Evolutionary conservation across 2,329 filamentous ascomycete species (phyloP).

Genomic region (Penicillium aurantiogriseum): DNA sequence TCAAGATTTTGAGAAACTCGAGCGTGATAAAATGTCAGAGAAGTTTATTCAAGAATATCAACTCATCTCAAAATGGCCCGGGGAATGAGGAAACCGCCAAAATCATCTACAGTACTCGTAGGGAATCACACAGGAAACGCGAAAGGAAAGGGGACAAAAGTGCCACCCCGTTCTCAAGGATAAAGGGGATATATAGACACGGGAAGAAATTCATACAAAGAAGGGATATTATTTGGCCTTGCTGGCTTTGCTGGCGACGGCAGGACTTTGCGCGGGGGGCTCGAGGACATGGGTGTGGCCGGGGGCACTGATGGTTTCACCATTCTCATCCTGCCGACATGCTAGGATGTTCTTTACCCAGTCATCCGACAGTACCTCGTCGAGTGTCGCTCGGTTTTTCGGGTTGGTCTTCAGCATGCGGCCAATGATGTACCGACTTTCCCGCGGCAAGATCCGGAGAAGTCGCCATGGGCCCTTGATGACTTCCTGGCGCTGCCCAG

Average conservation of each 20-base stretch:
- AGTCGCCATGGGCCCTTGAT: conserved; percentile 93
- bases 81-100: not conserved
- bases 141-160: conserved; percentile 5
- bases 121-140: conserved; percentile 8
- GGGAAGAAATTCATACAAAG: conserved; percentile 20
- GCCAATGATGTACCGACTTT: conserved; percentile 84
- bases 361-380: conserved; percentile 80
- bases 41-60: conserved; percentile 5
- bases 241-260: conserved; percentile 37
- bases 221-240: conserved; percentile 30
- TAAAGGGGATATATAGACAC: conserved; percentile 21
- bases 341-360: conserved; percentile 87
- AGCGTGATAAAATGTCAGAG: not conserved
- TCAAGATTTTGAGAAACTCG: not conserved
- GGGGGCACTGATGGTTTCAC: conserved; percentile 67
- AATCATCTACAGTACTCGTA: conserved; percentile 10
- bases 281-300: conserved; percentile 85
- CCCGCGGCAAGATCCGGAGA: conserved; percentile 79
- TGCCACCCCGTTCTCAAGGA: not conserved
- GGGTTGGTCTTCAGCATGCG: conserved; percentile 91
- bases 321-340: conserved; percentile 74
- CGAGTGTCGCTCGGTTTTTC: conserved; percentile 75
- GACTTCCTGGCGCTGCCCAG: conserved; percentile 59
- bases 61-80: not conserved
- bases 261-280: conserved; percentile 49